These are phyloP conservation scores for Leucosporidium creatinivorum DNA, from an alignment of 768 basidiomycete genomes.

Conservation along the genomic window DNA sequence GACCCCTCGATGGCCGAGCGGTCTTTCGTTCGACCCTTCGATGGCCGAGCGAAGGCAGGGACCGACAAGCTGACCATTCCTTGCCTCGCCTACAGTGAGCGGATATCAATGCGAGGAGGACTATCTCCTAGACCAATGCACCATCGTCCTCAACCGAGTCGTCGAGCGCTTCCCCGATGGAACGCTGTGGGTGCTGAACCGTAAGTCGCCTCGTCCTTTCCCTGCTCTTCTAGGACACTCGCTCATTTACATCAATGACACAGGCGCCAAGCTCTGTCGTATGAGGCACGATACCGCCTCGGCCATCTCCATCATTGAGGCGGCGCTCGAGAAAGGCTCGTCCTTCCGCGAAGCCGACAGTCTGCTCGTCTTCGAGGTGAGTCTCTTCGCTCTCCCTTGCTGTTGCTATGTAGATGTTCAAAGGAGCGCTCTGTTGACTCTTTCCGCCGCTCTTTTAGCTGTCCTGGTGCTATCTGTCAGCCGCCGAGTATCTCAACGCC, in stretches of 20 bases:
- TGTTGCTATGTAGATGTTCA: too few species aligned
- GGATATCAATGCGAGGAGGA: slow-evolving; percentile 26
- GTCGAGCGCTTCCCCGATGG: slow-evolving; percentile 14
- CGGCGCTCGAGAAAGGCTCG: slow-evolving; percentile 2
- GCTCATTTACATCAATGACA: neutral
- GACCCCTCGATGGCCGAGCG: too few species aligned
- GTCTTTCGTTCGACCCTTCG: too few species aligned
- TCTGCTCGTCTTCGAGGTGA: slow-evolving; percentile 30
- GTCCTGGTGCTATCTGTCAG: slow-evolving; percentile 26
- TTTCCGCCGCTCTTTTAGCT: slow-evolving; percentile 1
- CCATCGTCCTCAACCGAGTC: slow-evolving; percentile 14
- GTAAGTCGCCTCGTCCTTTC: neutral
- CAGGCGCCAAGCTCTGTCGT: slow-evolving; percentile 24
- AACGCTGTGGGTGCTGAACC: slow-evolving; percentile 26
- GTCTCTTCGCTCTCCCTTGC: neutral
- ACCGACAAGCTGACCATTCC: neutral
- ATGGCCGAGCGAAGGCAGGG: too few species aligned
- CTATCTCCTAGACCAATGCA: slow-evolving; percentile 4
- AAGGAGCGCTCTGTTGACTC: too few species aligned
- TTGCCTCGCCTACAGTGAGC: slow-evolving; percentile 8
- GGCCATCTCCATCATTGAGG: slow-evolving; percentile 18
- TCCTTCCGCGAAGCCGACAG: slow-evolving; percentile 29
- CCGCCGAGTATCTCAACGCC: slow-evolving; percentile 14
- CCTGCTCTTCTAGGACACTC: too few species aligned
- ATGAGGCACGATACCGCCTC: slow-evolving; percentile 3